Evolutionary conservation across 2,329 filamentous ascomycete species (phyloP).

Genomic region (Dryadomyces quercus-mongolicae): DNA sequence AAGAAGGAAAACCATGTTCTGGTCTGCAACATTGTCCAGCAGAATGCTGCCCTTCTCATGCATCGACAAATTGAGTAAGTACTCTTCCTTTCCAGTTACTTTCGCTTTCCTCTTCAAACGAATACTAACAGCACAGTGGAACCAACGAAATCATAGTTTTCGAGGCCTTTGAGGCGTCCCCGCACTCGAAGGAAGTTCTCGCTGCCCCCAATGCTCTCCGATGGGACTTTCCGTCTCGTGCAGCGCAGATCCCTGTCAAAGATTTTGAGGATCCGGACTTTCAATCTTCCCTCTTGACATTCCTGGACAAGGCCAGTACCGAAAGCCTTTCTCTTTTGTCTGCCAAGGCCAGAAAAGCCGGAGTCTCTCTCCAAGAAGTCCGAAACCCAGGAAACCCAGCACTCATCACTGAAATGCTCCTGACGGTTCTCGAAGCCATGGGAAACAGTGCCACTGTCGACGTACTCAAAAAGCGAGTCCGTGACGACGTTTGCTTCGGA

Average conservation of each 20-base stretch:
- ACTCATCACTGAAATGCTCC: conserved; percentile 46
- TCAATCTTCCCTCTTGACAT: conserved; percentile 31
- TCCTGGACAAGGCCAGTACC: conserved; percentile 43
- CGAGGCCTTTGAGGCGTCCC: conserved; percentile 50
- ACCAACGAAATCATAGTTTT: conserved; percentile 24
- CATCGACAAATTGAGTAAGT: conserved; percentile 15
- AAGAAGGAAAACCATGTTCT: background rate
- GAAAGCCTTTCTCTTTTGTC: conserved; percentile 30
- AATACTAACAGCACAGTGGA: conserved; percentile 1
- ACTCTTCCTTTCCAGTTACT: no score
- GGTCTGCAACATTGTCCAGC: conserved; percentile 8
- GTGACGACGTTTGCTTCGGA: conserved; percentile 50
- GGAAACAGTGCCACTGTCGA: conserved; percentile 26
- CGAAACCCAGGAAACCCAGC: conserved; percentile 46
- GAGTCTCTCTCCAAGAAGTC: conserved; percentile 32
- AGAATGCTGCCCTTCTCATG: conserved; percentile 22
- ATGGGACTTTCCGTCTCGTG: conserved; percentile 48
- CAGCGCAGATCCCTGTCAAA: conserved; percentile 30
- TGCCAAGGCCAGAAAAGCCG: conserved; percentile 39
- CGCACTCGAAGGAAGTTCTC: conserved; percentile 38
- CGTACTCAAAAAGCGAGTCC: conserved; percentile 41
- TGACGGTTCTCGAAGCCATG: conserved; percentile 44
- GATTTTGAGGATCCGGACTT: conserved; percentile 25
- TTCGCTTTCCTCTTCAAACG: no score
- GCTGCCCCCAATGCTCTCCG: conserved; percentile 35